Percentiles rank a stretch among this genome's conserved stretches.
These are phyloP conservation scores for Prinsepia uniflora DNA, from an alignment of 306 rosid genomes.

Conservation along the genomic window DNA sequence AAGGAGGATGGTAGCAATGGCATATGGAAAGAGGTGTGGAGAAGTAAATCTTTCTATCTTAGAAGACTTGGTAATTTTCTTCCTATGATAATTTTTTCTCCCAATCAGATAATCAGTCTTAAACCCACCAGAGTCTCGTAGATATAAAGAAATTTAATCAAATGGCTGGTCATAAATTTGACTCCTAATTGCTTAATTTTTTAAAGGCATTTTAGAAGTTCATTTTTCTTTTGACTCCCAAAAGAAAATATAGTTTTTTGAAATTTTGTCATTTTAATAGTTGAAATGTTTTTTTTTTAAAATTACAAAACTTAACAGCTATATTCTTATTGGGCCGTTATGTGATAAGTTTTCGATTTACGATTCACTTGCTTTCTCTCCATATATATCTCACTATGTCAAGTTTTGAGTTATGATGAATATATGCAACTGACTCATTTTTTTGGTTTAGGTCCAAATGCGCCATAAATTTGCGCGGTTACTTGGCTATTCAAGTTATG, in stretches of 20 bases:
- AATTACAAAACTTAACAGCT: not conserved
- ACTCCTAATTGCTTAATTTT: not conserved
- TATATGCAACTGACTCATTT: slow-evolving; percentile 12
- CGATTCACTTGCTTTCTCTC: slow-evolving; percentile 10
- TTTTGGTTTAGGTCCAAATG: slow-evolving; percentile 62
- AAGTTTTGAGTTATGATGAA: slow-evolving; percentile 4
- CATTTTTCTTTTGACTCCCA: not conserved
- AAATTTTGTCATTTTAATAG: not conserved
- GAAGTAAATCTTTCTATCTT: slow-evolving; percentile 71
- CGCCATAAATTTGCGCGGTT: slow-evolving; percentile 89
- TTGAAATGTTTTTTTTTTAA: not conserved
- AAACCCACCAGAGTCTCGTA: not conserved
- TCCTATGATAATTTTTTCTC: not conserved
- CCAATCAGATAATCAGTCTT: not conserved
- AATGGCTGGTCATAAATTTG: not conserved
- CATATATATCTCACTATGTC: not conserved
- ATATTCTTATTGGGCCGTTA: not conserved
- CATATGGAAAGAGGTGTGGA: slow-evolving; percentile 85
- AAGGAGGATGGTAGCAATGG: slow-evolving; percentile 65
- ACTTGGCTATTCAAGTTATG: slow-evolving; percentile 84
- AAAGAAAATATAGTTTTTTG: not conserved
- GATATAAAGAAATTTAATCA: not conserved
- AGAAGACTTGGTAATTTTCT: slow-evolving; percentile 69
- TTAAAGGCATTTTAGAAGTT: not conserved
- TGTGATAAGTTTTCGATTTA: not conserved